Conservation (phyloP, 441 rosid species). For the Caryocar brasiliense region DNA sequence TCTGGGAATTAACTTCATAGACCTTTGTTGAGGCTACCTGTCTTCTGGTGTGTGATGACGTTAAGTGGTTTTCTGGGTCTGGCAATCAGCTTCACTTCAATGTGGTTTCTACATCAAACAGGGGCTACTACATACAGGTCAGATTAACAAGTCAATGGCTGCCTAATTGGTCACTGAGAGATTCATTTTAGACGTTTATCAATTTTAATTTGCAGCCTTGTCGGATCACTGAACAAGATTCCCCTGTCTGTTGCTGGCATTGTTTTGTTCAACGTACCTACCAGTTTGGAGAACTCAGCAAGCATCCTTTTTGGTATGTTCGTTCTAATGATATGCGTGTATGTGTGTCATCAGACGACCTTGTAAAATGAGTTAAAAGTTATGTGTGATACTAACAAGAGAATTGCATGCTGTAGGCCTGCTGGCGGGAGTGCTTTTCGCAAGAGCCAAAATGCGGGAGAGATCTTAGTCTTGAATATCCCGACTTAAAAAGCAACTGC, state of each 20-base stretch:
- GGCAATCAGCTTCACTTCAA: constrained; percentile 94
- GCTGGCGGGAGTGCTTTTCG: constrained; percentile 78
- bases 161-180: background rate
- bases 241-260: constrained; percentile 84
- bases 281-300: constrained; percentile 83
- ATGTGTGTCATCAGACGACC: too few relatives aligned
- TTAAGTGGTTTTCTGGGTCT: constrained; percentile 88
- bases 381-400: background rate
- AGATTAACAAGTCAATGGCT: background rate
- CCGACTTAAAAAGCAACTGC: too few relatives aligned
- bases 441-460: constrained; percentile 80
- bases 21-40: constrained; percentile 72
- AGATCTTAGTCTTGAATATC: constrained; percentile 32
- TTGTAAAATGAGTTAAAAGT: background rate
- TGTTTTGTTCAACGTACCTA: constrained; percentile 77
- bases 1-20: constrained; percentile 32
- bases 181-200: constrained; percentile 1
- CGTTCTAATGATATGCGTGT: too few relatives aligned
- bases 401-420: constrained; percentile 43
- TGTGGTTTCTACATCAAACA: constrained; percentile 99
- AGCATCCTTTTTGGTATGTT: constrained; percentile 84
- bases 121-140: constrained; percentile 99
- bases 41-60: constrained; percentile 83
- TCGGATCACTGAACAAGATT: constrained; percentile 91
- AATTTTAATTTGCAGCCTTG: constrained; percentile 55